Evolutionary conservation across 352 stramenopile species (phyloP), one percentile per base, ranked within the genome.

Genomic region (Globisporangium orthogonon): DNA sequence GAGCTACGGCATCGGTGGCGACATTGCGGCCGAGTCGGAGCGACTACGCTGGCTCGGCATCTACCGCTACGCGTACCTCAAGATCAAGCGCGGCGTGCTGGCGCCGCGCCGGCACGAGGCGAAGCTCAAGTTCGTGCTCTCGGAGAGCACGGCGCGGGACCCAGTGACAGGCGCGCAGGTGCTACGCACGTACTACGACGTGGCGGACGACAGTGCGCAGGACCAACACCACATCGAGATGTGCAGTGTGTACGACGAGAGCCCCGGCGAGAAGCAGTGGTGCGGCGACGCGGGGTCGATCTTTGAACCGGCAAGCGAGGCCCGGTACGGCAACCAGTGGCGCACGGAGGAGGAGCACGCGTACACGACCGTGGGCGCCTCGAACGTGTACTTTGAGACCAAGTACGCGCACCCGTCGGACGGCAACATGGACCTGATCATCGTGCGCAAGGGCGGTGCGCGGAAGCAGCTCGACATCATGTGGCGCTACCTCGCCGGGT

Each of bases 331-430:
- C 2, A 77, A 63, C 17, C 58, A 76, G 50, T 91, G 78, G 79
- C 68, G 70, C 11, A 70, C 54, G 18, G 76, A 90, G 18, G 76
- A 90, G 50, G 56, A 67, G 15, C 70, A 68, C 10, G 58, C 80
- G 60, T 75, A 87, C 62, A 72, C 67, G 11, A 84, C 78, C 0
- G 67, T 82, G 31, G 83, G 78, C 23, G 83, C 71, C 11, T 89
- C 79, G 7, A 90, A 92, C 54, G 78, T 90, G 50, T 89, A 89
- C 67, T 88, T 89, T 55, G 82, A 92, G 67, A 83, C 78, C 29
- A 80, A 87, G 67, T 92, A 84, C 50, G 75, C 78, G 31, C 83
- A 92, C 58, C 79, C 79, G 37, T 90, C 78, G 28, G 83, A 90
- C 61, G 83, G 79, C n/a, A 87, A 83, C 60, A 69, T 92, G 66